A percentile compares a stretch with the other conserved stretches of the same genome.
These are phyloP conservation scores for Bretziella fagacearum DNA, from an alignment of 2,329 filamentous ascomycete genomes.

Conservation along the genomic window DNA sequence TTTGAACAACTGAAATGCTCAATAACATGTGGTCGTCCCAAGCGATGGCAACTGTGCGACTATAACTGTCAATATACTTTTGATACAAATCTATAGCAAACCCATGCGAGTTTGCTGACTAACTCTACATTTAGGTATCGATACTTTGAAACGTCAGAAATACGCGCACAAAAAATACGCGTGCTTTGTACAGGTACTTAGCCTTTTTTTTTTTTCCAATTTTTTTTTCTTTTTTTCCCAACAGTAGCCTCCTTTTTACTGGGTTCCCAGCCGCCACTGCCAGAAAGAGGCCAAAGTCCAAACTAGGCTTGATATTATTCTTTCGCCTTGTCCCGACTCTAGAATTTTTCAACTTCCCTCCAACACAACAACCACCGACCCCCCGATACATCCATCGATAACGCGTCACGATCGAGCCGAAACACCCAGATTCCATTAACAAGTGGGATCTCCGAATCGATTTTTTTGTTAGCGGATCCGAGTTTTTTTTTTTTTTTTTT, in stretches of 20 bases:
- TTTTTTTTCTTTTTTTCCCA: too few species aligned
- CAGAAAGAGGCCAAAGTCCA: constrained; percentile 12
- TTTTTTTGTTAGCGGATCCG: background rate
- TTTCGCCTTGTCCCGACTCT: constrained; percentile 14
- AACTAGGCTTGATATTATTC: constrained; percentile 14
- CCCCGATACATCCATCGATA: background rate
- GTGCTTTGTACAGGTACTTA: constrained; percentile 7
- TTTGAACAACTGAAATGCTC: too few species aligned
- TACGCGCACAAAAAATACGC: background rate
- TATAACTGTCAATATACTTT: too few species aligned
- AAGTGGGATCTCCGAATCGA: constrained; percentile 13
- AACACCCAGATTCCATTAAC: constrained; percentile 11
- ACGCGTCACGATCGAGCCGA: constrained; percentile 14
- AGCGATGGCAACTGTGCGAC: too few species aligned
- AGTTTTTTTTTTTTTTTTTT: background rate
- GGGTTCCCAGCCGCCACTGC: constrained; percentile 12
- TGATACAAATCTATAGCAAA: too few species aligned
- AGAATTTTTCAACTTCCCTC: constrained; percentile 16
- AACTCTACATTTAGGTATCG: background rate
- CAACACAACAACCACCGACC: constrained; percentile 5
- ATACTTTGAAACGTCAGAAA: constrained; percentile 9
- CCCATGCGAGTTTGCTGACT: constrained; percentile 2
- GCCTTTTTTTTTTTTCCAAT: too few species aligned
- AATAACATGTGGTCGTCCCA: too few species aligned
- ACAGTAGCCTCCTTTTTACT: constrained; percentile 13